A percentile compares a stretch with the other conserved stretches of the same genome.
phyloP scores from a whole-genome alignment of 768 basidiomycete species.

The Boletus coccyginus region DNA sequence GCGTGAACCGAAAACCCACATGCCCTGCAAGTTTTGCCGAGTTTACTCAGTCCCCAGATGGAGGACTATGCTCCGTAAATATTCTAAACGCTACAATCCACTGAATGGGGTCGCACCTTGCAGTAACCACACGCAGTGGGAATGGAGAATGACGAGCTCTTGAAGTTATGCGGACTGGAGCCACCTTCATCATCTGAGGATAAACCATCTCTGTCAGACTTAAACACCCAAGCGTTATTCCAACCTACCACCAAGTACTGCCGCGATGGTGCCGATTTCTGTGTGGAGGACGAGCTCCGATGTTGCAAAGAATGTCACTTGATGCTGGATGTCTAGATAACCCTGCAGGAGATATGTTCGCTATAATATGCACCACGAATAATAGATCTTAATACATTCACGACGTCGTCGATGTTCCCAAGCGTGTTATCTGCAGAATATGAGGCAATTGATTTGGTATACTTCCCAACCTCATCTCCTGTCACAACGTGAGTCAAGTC shows the following conservation, averaged over 20 bases:
- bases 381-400: slow-evolving; percentile 17
- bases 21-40: slow-evolving; percentile 78
- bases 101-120: slow-evolving; percentile 46
- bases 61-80: slow-evolving; percentile 49
- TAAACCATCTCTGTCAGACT: slow-evolving; percentile 9
- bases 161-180: slow-evolving; percentile 73
- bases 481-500: slow-evolving; percentile 6
- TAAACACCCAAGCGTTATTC: background rate
- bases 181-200: slow-evolving; percentile 68
- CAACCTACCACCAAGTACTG: slow-evolving; percentile 60
- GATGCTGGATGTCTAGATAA: slow-evolving; percentile 62
- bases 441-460: slow-evolving; percentile 43
- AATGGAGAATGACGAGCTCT: slow-evolving; percentile 82
- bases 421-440: slow-evolving; percentile 47
- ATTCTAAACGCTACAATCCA: background rate
- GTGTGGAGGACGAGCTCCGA: slow-evolving; percentile 57
- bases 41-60: slow-evolving; percentile 86
- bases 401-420: slow-evolving; percentile 47
- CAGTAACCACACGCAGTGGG: slow-evolving; percentile 82
- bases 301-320: slow-evolving; percentile 49
- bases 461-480: slow-evolving; percentile 58
- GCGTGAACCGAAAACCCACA: slow-evolving; percentile 80
- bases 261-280: slow-evolving; percentile 61
- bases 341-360: slow-evolving; percentile 38
- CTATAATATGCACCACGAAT: background rate